Evolutionary conservation across 305 asterid genomes (phyloP).

Genomic region (Fraxinus greggii): DNA sequence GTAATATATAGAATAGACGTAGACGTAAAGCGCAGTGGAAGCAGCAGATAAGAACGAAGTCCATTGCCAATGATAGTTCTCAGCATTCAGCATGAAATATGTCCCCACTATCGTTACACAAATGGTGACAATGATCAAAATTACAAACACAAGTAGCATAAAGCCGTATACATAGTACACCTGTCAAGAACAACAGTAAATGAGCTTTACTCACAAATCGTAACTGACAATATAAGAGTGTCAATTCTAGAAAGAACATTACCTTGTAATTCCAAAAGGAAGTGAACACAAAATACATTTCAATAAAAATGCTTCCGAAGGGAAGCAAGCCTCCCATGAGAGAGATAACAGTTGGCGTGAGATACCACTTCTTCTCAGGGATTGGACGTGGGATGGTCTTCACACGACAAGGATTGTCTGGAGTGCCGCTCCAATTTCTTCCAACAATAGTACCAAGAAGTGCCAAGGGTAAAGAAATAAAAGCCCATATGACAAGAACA

Average conservation of each 20-base stretch:
- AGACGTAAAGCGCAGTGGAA: constrained; percentile 61
- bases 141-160: constrained; percentile 72
- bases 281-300: constrained; percentile 66
- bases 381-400: constrained; percentile 79
- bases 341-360: constrained; percentile 55
- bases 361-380: constrained; percentile 80
- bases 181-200: constrained; percentile 32
- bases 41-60: constrained; percentile 76
- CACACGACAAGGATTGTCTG: constrained; percentile 69
- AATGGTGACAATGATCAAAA: constrained; percentile 68
- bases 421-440: constrained; percentile 70
- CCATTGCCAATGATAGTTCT: constrained; percentile 89
- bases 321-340: constrained; percentile 75
- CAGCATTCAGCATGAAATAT: constrained; percentile 69
- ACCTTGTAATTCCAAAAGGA: constrained; percentile 84
- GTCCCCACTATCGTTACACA: constrained; percentile 81
- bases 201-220: background rate
- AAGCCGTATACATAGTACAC: constrained; percentile 78
- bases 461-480: constrained; percentile 62
- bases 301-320: constrained; percentile 65
- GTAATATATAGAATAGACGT: constrained; percentile 62
- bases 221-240: background rate
- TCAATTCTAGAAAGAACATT: constrained; percentile 11
- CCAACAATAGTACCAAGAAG: constrained; percentile 70
- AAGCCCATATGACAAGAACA: constrained; percentile 64